Percentiles rank a stretch among this genome's conserved stretches.
Evolutionary conservation across 768 basidiomycete genomes (phyloP).

Genomic region (Cubamyces lactineus): DNA sequence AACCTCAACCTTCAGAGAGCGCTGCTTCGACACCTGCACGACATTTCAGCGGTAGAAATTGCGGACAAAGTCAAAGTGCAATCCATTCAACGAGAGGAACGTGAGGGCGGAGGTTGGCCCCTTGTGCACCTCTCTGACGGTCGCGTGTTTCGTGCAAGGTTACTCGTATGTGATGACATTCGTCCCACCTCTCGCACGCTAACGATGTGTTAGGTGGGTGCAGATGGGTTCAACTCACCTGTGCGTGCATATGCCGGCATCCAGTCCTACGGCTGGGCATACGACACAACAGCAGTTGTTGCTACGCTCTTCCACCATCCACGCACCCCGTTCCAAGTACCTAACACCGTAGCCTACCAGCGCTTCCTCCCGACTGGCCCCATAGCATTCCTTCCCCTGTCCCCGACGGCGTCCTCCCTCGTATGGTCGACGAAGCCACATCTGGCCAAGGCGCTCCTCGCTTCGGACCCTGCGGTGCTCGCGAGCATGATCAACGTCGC

Average conservation of each 20-base stretch:
- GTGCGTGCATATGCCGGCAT: slow-evolving; percentile 88
- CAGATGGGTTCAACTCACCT: slow-evolving; percentile 94
- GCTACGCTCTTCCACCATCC: slow-evolving; percentile 82
- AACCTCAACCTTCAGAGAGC: slow-evolving; percentile 92
- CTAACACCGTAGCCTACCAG: slow-evolving; percentile 87
- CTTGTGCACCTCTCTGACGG: slow-evolving; percentile 74
- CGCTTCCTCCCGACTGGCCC: slow-evolving; percentile 95
- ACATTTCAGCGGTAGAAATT: slow-evolving; percentile 57
- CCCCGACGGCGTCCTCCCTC: slow-evolving; percentile 75
- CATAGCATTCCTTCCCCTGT: slow-evolving; percentile 92
- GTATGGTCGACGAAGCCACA: slow-evolving; percentile 92
- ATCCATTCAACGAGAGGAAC: slow-evolving; percentile 59
- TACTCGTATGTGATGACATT: slow-evolving; percentile 57
- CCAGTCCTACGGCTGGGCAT: slow-evolving; percentile 88
- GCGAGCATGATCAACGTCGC: slow-evolving; percentile 85
- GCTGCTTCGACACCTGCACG: slow-evolving; percentile 65
- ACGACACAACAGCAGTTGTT: slow-evolving; percentile 88
- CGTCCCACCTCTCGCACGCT: background rate
- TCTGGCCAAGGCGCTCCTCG: slow-evolving; percentile 72
- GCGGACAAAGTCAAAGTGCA: slow-evolving; percentile 76
- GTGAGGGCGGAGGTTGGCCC: slow-evolving; percentile 72
- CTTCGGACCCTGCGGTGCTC: slow-evolving; percentile 65
- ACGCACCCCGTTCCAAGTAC: slow-evolving; percentile 58
- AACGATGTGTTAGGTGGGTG: slow-evolving; percentile 71
- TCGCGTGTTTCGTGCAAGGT: slow-evolving; percentile 63